Conservation (phyloP, 2,329 filamentous ascomycete genomes). For the Epichloe gansuensis region DNA sequence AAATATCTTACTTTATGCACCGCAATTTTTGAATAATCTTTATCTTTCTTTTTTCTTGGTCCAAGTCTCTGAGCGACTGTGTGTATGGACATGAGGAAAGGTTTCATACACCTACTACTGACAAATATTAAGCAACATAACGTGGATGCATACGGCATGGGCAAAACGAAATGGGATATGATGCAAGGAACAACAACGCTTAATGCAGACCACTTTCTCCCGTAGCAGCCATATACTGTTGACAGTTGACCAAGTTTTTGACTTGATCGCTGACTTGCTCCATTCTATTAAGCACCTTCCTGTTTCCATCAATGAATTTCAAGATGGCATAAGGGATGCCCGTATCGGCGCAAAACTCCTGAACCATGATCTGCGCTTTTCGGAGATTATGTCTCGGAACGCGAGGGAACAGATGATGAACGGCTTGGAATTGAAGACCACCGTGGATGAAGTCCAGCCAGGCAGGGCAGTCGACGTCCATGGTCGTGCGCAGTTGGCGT, state of each 20-base stretch:
- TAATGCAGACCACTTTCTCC: conserved; percentile 27
- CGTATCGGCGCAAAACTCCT: conserved; percentile 51
- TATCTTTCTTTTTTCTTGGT: too few relatives aligned
- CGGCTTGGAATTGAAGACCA: conserved; percentile 59
- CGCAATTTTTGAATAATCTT: too few relatives aligned
- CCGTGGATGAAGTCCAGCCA: conserved; percentile 65
- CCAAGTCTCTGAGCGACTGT: too few relatives aligned
- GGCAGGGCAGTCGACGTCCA: conserved; percentile 59
- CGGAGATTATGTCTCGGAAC: conserved; percentile 57
- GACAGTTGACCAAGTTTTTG: conserved; percentile 44
- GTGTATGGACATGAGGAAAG: too few relatives aligned
- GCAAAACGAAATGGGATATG: neutral
- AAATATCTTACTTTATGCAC: too few relatives aligned
- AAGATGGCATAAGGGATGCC: conserved; percentile 49
- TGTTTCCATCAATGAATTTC: conserved; percentile 50
- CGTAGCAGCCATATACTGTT: conserved; percentile 35
- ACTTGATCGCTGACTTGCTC: conserved; percentile 50
- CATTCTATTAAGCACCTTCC: conserved; percentile 33
- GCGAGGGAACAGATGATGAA: conserved; percentile 58
- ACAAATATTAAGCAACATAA: too few relatives aligned
- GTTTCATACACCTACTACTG: too few relatives aligned
- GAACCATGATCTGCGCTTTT: conserved; percentile 43
- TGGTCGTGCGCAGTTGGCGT: conserved; percentile 57
- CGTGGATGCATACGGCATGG: too few relatives aligned
- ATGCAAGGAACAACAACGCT: neutral